phyloP scores from a whole-genome alignment of 2,329 filamentous ascomycete genomes.

The Aspergillus arachidicola region DNA sequence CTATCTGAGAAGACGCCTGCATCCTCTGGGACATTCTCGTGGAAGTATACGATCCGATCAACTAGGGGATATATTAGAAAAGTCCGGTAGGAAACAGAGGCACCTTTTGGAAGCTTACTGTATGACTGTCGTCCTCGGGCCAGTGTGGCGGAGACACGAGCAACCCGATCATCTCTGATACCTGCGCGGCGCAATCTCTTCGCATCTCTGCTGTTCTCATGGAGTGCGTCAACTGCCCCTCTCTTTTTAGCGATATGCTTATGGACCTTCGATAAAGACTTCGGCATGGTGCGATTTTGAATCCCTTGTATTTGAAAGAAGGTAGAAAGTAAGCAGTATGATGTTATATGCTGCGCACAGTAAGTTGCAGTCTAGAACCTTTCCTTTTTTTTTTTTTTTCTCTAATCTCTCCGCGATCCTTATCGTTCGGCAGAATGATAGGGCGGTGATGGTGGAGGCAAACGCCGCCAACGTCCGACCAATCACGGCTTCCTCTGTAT shows the following conservation, averaged over 20 bases:
- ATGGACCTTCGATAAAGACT: conserved; percentile 76
- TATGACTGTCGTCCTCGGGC: conserved; percentile 74
- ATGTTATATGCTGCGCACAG: background rate
- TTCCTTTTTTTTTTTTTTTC: conserved; percentile 22
- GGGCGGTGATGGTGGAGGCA: conserved; percentile 29
- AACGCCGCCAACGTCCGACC: conserved; percentile 17
- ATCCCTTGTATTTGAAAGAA: background rate
- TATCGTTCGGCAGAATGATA: conserved; percentile 32
- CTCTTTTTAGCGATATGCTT: conserved; percentile 92
- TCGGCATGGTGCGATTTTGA: conserved; percentile 62
- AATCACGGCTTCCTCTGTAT: conserved; percentile 20
- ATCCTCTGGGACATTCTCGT: conserved; percentile 57
- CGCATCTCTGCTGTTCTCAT: conserved; percentile 87
- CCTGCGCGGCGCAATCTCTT: conserved; percentile 77
- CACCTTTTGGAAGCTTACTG: conserved; percentile 50
- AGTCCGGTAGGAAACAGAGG: conserved; percentile 26
- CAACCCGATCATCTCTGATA: conserved; percentile 79
- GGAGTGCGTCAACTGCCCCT: conserved; percentile 71
- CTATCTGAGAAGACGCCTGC: conserved; percentile 37
- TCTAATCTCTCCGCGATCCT: background rate
- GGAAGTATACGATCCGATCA: conserved; percentile 70
- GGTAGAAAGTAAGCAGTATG: background rate
- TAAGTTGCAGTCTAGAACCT: conserved; percentile 3
- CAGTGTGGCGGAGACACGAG: conserved; percentile 68
- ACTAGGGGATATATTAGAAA: conserved; percentile 49